These are phyloP conservation scores for Incumbomyces delicatus DNA, from an alignment of 2,329 filamentous ascomycete species.

Conservation along the genomic window DNA sequence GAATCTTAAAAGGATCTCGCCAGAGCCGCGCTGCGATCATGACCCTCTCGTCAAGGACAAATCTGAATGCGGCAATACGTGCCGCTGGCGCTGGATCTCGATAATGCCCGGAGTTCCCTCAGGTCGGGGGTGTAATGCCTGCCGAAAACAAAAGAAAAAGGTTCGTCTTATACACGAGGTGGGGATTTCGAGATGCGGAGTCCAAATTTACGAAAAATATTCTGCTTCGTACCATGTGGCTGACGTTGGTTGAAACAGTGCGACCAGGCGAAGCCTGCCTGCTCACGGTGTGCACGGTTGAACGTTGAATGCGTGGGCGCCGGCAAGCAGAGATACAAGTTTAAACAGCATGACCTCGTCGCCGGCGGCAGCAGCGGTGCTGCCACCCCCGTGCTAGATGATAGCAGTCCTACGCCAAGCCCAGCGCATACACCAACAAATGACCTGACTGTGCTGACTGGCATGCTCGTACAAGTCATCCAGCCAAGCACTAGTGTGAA, in stretches of 20 bases:
- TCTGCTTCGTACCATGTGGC: background rate
- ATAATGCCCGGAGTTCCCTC: slow-evolving; percentile 6
- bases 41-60: too few relatives aligned
- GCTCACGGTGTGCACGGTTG: slow-evolving; percentile 20
- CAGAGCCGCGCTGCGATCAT: too few relatives aligned
- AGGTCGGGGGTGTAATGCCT: background rate
- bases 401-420: too few relatives aligned
- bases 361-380: background rate
- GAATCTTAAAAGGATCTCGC: too few relatives aligned
- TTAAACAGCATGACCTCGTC: slow-evolving; percentile 7
- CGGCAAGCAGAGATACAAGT: slow-evolving; percentile 22
- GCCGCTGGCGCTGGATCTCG: background rate
- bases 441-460: slow-evolving; percentile 5
- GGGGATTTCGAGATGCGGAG: background rate
- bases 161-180: background rate
- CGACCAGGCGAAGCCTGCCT: slow-evolving; percentile 21
- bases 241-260: slow-evolving; percentile 18
- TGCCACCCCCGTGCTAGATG: too few relatives aligned
- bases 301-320: slow-evolving; percentile 19
- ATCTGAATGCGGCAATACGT: too few relatives aligned
- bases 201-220: background rate
- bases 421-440: too few relatives aligned
- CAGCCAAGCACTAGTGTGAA: slow-evolving; percentile 18
- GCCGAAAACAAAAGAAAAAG: slow-evolving; percentile 6
- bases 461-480: slow-evolving; percentile 14